Conservation (phyloP, 106 monocot species). For the Allium cepa region DNA sequence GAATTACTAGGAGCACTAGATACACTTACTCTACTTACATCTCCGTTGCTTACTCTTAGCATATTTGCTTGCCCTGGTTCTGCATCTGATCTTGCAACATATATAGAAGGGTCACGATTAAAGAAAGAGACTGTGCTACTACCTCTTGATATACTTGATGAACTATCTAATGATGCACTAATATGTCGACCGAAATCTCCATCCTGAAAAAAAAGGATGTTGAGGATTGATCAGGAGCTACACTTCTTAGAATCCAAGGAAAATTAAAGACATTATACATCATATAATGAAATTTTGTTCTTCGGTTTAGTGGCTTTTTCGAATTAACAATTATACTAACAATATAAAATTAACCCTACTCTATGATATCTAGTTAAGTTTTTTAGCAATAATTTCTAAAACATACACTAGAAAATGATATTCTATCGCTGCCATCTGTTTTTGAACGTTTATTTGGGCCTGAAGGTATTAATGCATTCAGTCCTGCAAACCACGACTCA, state of each 20-base stretch:
- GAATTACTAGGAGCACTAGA: conserved; percentile 80
- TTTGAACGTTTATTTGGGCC: conserved; percentile 13
- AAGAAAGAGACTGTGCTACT: background rate
- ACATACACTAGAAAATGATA: conserved; percentile 42
- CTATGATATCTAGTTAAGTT: background rate
- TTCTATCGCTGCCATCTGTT: conserved; percentile 21
- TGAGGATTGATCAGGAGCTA: background rate
- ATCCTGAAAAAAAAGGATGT: conserved; percentile 28
- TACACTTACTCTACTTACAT: conserved; percentile 52
- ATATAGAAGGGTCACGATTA: conserved; percentile 21
- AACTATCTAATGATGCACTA: conserved; percentile 34
- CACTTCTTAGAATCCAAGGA: too few species aligned
- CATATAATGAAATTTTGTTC: background rate
- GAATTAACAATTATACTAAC: too few species aligned
- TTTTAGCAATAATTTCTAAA: background rate
- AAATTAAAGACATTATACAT: too few species aligned
- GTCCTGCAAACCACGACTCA: conserved; percentile 60
- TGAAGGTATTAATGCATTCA: conserved; percentile 37
- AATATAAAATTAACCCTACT: background rate
- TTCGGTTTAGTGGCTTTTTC: too few species aligned
- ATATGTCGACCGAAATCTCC: conserved; percentile 33
- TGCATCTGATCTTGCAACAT: conserved; percentile 53
- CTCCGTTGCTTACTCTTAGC: conserved; percentile 58
- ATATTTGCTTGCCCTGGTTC: conserved; percentile 53
- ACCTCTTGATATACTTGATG: background rate